A percentile compares a stretch with the other conserved stretches of the same genome.
phyloP scores from a whole-genome alignment of 1,284 basidiomycete genomes.

The Marasmius fiardii region DNA sequence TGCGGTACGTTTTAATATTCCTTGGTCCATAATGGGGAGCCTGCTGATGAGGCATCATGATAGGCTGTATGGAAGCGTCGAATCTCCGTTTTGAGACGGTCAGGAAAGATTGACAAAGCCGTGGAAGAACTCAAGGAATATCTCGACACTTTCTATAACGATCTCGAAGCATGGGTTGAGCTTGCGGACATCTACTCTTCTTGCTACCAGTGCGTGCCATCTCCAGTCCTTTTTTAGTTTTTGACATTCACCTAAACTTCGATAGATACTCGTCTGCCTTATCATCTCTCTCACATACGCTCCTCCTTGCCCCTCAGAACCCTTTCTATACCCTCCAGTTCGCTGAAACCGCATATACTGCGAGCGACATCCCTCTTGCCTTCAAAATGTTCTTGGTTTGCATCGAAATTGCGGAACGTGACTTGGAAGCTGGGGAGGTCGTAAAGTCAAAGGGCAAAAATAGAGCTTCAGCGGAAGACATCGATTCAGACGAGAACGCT shows the following conservation, averaged over 20 bases:
- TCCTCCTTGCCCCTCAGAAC: slow-evolving; percentile 83
- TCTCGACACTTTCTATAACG: slow-evolving; percentile 92
- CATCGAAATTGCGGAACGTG: slow-evolving; percentile 79
- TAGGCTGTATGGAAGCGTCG: slow-evolving; percentile 84
- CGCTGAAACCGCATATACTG: slow-evolving; percentile 86
- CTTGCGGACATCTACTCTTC: slow-evolving; percentile 87
- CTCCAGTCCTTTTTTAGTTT: too few relatives aligned
- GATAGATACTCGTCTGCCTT: slow-evolving; percentile 62
- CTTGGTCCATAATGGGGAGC: neutral
- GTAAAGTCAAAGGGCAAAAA: slow-evolving; percentile 27
- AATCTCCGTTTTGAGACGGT: slow-evolving; percentile 65
- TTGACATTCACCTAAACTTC: neutral
- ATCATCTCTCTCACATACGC: slow-evolving; percentile 76
- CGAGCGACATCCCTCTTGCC: slow-evolving; percentile 71
- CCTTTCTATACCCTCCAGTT: slow-evolving; percentile 80
- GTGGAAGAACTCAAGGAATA: slow-evolving; percentile 77
- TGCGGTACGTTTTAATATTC: slow-evolving; percentile 50
- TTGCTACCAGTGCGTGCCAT: slow-evolving; percentile 64
- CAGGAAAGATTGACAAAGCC: slow-evolving; percentile 61
- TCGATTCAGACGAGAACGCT: slow-evolving; percentile 31
- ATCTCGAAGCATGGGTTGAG: slow-evolving; percentile 91
- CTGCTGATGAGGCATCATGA: neutral
- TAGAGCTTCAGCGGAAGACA: neutral
- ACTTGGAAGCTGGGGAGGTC: slow-evolving; percentile 39
- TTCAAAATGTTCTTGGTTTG: slow-evolving; percentile 82